Evolutionary conservation across 2,329 filamentous ascomycete species (phyloP).

Genomic region (Aspergillus chevalieri): DNA sequence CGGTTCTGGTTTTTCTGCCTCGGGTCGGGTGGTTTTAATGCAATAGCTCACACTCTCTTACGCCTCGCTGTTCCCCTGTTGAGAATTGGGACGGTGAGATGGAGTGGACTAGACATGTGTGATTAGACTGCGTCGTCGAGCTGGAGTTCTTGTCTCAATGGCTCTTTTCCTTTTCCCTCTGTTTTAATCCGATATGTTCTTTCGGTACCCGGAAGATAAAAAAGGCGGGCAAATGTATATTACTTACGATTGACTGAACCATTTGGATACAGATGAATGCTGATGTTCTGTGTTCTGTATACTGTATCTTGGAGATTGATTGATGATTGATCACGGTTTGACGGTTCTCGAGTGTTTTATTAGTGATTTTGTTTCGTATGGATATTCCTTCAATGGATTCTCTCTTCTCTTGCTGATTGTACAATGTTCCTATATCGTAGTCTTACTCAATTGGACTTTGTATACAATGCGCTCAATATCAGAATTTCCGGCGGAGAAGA

Average conservation of each 20-base stretch:
- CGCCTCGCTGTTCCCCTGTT: slow-evolving; percentile 1
- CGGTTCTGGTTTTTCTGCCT: slow-evolving; percentile 1
- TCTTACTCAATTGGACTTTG: too few relatives aligned
- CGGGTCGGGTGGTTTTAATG: slow-evolving; percentile 2
- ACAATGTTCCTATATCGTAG: too few relatives aligned
- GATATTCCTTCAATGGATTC: neutral
- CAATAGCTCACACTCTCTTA: slow-evolving; percentile 5
- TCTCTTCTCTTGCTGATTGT: too few relatives aligned
- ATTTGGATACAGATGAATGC: slow-evolving; percentile 11
- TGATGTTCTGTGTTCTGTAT: slow-evolving; percentile 1
- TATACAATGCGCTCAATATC: neutral
- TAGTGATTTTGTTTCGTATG: neutral
- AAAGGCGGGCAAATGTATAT: slow-evolving; percentile 34
- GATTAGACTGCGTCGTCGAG: slow-evolving; percentile 19
- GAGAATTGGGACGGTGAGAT: neutral
- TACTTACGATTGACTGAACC: slow-evolving; percentile 21
- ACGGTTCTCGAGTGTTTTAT: slow-evolving; percentile 3
- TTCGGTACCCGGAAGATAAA: slow-evolving; percentile 15
- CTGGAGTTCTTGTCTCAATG: slow-evolving; percentile 17
- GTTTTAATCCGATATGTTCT: slow-evolving; percentile 15
- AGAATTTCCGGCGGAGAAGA: slow-evolving; percentile 3
- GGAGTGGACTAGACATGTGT: slow-evolving; percentile 9
- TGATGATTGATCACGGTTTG: neutral
- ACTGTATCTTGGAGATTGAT: neutral
- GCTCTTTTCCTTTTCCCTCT: slow-evolving; percentile 12